phyloP scores from a whole-genome alignment of 306 rosid species.

The Geum urbanum region DNA sequence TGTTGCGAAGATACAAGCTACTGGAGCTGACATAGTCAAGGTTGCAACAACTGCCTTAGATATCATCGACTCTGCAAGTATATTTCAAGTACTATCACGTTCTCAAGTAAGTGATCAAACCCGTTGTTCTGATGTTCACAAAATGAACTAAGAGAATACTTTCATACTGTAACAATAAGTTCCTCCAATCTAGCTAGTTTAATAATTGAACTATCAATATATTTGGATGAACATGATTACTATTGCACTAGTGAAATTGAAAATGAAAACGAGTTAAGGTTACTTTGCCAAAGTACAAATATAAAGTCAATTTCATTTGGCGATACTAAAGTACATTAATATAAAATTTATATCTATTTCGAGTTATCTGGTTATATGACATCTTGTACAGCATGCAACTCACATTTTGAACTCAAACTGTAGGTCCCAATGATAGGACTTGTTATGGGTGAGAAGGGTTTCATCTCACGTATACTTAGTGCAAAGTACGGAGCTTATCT shows the following conservation, averaged over 20 bases:
- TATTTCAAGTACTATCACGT: slow-evolving; percentile 51
- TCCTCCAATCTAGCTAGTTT: background rate
- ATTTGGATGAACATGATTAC: background rate
- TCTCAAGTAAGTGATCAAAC: slow-evolving; percentile 43
- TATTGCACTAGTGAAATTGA: background rate
- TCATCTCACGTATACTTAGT: slow-evolving; percentile 51
- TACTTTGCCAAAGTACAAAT: background rate
- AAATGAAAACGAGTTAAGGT: background rate
- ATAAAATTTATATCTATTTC: background rate
- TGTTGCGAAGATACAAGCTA: slow-evolving; percentile 56
- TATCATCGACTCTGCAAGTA: slow-evolving; percentile 51
- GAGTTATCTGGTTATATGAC: background rate
- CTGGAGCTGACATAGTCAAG: slow-evolving; percentile 66
- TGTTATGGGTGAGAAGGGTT: slow-evolving; percentile 66
- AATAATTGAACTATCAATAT: background rate
- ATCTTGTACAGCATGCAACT: slow-evolving; percentile 1
- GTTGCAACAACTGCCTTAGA: slow-evolving; percentile 63
- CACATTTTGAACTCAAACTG: slow-evolving; percentile 12
- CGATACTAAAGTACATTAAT: background rate
- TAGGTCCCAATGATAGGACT: slow-evolving; percentile 67
- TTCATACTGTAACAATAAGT: background rate
- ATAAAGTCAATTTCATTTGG: background rate
- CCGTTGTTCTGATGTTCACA: background rate
- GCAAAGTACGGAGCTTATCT: slow-evolving; percentile 67
- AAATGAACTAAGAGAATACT: background rate